Base-by-base conservation (phyloP, 495 filamentous ascomycete genomes). In the Coniosporium apollinis region DNA sequence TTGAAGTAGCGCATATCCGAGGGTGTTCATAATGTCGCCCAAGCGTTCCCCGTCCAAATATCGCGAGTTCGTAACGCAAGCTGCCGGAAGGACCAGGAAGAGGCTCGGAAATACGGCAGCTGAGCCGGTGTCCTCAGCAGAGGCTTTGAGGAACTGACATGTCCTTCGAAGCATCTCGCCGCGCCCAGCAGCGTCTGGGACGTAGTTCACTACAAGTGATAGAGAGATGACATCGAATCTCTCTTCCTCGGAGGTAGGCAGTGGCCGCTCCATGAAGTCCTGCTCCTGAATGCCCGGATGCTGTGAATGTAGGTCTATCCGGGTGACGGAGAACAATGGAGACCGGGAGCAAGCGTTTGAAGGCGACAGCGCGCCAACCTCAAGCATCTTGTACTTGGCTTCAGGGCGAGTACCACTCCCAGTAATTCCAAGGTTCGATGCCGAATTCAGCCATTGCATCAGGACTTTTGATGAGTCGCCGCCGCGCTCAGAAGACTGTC, bases 161-260 rank as follows among this genome's bases (percentile, higher is more conserved):
- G 81, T 72, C 29, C 84, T 72, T 38, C 68, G 66, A 36, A 99
- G 67, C 89, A 99, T 99, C 39, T 81, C 73, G 8, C 89, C 89
- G 43, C 85, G 67, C 14, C 60, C 68, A n/a, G 52, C 57, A 10
- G 82, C 64, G 43, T 80, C 69, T 7, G 85, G 76, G 17, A 94
- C 85, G 50, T 81, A 99, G 56, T 99, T 99, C 15, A 99, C 65
- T 6, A 99, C 91, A 33, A 99, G 61, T 1, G 82, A 92, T n/a
- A 99, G 67, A 42, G 81, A 89, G 48, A 99, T 76, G 28, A 94
- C 64, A 50, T 99, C 78, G 50, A 94, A 96, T 19, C 57, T 59
- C 28, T 87, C 75, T 0, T 60, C 54, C 20, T 68, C 61, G 33
- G 58, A 47, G 5, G 33, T 36, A 0, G 87, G 87, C 13, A 89